Evolutionary conservation across 2,329 filamentous ascomycete genomes (phyloP), one percentile per base, ranked within the genome.

Genomic region (Penicillium sp.): DNA sequence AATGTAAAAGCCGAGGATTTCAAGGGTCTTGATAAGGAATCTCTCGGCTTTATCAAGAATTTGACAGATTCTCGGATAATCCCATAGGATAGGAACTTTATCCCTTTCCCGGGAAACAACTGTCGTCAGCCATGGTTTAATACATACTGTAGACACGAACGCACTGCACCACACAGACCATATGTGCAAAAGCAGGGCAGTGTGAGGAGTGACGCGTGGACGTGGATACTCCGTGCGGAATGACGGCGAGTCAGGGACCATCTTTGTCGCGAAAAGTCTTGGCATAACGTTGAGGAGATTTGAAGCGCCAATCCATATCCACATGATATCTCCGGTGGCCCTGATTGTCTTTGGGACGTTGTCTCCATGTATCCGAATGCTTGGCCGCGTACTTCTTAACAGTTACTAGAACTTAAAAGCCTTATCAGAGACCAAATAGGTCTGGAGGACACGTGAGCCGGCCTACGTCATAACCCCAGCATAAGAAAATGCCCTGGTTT

Each of bases 131-230:
- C 11, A 24, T 16, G 21, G 22, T 49, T 33, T 7, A 11, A 42
- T n/a, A 19, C 3, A 7, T 26, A 26, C 8, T 26, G 19, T 21
- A 42, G 8, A 16, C 9, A 27, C n/a, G 24, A 26, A 46, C 11
- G 27, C 24, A 46, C 6, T n/a, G 24, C 44, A 46, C 44, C 26
- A 27, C 37, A 50, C 33, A 39, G 48, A 42, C 48, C 48, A 24
- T 50, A 26, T 26, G 26, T 26, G 8, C 4, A 11, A 24, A 39
- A 50, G 22, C 33, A 42, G 22, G 33, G 31, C 22, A 43, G 22
- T 21, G 35, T 22, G n/a, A 21, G 2, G 42, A 37, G 39, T 43
- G 64, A 65, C 64, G 64, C 63, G 63, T 55, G 64, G 64, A 66
- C 49, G 63, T 66, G 64, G 64, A 57, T 61, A 53, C 26, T 31